Evolutionary conservation across 176 grass and related monocot genomes (phyloP).

Genomic region (Cenchrus americanus): DNA sequence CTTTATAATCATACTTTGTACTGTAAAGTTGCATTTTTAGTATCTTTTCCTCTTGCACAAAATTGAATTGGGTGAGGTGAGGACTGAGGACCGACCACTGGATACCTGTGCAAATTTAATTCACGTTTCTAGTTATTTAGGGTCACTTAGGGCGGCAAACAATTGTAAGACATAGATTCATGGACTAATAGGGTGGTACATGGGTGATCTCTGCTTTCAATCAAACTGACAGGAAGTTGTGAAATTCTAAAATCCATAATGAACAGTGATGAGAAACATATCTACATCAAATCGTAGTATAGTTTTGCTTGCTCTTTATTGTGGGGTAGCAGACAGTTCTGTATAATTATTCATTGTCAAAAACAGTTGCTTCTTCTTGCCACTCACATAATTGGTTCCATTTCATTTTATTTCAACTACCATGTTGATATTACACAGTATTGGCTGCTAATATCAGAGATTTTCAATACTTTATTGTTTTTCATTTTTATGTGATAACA

Average conservation of each 20-base stretch:
- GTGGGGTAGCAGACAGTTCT: background rate
- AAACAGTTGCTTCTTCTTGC: background rate
- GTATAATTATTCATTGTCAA: background rate
- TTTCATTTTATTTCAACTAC: background rate
- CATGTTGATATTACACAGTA: background rate
- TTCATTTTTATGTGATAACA: background rate
- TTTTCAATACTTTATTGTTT: background rate
- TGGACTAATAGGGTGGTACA: background rate
- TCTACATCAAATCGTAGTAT: background rate
- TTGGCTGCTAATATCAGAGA: background rate
- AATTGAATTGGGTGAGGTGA: background rate
- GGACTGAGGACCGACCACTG: background rate
- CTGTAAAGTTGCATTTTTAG: background rate
- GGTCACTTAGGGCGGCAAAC: background rate
- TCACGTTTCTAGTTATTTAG: background rate
- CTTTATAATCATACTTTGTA: slow-evolving; percentile 15
- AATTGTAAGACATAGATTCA: background rate
- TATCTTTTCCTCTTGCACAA: slow-evolving; percentile 1
- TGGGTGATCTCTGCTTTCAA: background rate
- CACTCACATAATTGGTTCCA: background rate
- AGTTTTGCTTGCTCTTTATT: background rate
- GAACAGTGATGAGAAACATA: background rate
- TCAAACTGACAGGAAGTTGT: background rate
- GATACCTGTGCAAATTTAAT: background rate
- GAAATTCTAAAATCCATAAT: slow-evolving; percentile 22